Evolutionary conservation across 2,329 filamentous ascomycete species (phyloP).

Genomic region (Apiospora kogelbergensis): DNA sequence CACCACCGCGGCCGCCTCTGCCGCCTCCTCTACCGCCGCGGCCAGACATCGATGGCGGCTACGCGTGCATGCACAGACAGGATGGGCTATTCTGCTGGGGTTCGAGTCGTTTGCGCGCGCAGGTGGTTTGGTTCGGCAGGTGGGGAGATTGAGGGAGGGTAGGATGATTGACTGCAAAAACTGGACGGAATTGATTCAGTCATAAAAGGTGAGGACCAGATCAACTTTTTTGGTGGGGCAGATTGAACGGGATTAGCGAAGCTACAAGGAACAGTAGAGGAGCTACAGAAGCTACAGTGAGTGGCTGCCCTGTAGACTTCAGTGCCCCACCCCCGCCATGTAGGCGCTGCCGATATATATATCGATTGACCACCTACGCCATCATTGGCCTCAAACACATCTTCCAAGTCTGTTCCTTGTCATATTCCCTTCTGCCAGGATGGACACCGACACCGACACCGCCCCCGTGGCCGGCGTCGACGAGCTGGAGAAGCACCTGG

Average conservation of each 20-base stretch:
- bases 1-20: slow-evolving; percentile 45
- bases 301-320: no score
- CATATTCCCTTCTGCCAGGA: slow-evolving; percentile 18
- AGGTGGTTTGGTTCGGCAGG: not conserved
- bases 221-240: slow-evolving; percentile 7
- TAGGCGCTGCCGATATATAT: no score
- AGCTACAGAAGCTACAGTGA: not conserved
- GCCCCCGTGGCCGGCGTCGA: slow-evolving; percentile 51
- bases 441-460: slow-evolving; percentile 41
- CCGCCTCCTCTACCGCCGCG: slow-evolving; percentile 52
- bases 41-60: slow-evolving; percentile 44
- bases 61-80: slow-evolving; percentile 1
- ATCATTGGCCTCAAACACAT: not conserved
- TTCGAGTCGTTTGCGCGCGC: not conserved
- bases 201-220: not conserved
- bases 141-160: no score
- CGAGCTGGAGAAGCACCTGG: slow-evolving; percentile 55
- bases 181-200: not conserved
- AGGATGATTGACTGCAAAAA: not conserved
- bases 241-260: not conserved
- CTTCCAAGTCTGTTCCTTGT: no score
- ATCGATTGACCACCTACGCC: not conserved
- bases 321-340: slow-evolving; percentile 1
- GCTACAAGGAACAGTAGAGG: no score
- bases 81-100: not conserved